phyloP scores from a whole-genome alignment of 495 filamentous ascomycete genomes.

The Poronia punctata region DNA sequence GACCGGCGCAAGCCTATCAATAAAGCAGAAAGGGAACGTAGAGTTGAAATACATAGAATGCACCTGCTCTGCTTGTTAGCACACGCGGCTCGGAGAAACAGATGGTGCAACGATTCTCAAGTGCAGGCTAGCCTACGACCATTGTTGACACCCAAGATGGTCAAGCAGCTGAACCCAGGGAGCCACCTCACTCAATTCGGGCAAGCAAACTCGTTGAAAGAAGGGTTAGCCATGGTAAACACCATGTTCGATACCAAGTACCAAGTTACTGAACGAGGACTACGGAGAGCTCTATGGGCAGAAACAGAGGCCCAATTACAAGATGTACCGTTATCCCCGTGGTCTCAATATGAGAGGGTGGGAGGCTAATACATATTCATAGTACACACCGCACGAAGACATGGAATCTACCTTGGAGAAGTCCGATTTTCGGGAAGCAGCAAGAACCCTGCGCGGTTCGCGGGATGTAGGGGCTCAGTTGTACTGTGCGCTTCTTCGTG shows the following conservation, averaged over 20 bases:
- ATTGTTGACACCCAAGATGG: slow-evolving; percentile 53
- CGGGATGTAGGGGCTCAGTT: slow-evolving; percentile 86
- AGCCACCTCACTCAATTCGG: slow-evolving; percentile 60
- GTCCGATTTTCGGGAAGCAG: slow-evolving; percentile 63
- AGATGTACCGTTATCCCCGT: slow-evolving; percentile 36
- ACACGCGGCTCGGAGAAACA: slow-evolving; percentile 68
- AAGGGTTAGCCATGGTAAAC: slow-evolving; percentile 64
- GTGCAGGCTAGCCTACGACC: slow-evolving; percentile 55
- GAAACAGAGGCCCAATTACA: slow-evolving; percentile 54
- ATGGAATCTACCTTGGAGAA: slow-evolving; percentile 48
- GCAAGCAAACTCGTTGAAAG: slow-evolving; percentile 64
- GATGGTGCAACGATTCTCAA: slow-evolving; percentile 77
- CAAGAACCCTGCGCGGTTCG: slow-evolving; percentile 61
- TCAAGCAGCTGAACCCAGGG: slow-evolving; percentile 57
- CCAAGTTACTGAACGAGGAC: slow-evolving; percentile 59
- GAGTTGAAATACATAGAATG: slow-evolving; percentile 75
- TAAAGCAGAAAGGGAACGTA: slow-evolving; percentile 59
- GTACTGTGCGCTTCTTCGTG: slow-evolving; percentile 78
- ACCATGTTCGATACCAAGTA: slow-evolving; percentile 63
- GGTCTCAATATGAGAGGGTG: neutral
- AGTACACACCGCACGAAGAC: slow-evolving; percentile 51
- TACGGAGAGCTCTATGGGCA: slow-evolving; percentile 65
- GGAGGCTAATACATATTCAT: slow-evolving; percentile 16
- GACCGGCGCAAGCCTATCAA: slow-evolving; percentile 57
- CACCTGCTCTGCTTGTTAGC: slow-evolving; percentile 76